phyloP scores from a whole-genome alignment of 2,329 filamentous ascomycete species.

The Colletotrichum tofieldiae region DNA sequence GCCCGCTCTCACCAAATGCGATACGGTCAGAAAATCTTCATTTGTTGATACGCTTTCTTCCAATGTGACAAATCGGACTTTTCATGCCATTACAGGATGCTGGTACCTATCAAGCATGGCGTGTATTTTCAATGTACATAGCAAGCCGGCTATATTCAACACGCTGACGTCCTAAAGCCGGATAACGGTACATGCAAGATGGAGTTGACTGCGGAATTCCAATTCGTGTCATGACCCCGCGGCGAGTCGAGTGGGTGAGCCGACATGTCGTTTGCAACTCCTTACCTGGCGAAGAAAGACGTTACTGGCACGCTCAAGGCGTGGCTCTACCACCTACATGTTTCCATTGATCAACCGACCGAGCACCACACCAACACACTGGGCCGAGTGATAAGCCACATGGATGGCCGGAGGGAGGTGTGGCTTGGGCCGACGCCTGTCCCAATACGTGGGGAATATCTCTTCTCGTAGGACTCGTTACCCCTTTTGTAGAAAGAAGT shows the following conservation, averaged over 20 bases:
- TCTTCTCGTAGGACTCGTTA: conserved; percentile 8
- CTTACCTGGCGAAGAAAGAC: conserved; percentile 1
- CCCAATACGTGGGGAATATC: conserved; percentile 18
- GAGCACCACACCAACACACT: conserved; percentile 11
- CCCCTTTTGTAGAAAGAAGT: not conserved
- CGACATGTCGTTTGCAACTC: conserved; percentile 12
- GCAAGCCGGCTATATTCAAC: not conserved
- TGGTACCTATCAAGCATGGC: not conserved
- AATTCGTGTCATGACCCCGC: conserved; percentile 11
- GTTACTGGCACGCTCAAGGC: conserved; percentile 13
- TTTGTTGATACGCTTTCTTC: not conserved
- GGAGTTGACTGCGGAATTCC: conserved; percentile 18
- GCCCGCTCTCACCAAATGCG: not conserved
- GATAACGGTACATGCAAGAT: conserved; percentile 20
- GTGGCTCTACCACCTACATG: conserved; percentile 3
- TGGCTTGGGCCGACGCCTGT: conserved; percentile 27
- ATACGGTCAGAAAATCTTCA: not conserved
- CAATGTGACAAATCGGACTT: not conserved
- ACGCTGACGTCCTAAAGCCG: conserved; percentile 8
- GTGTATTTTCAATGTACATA: conserved; percentile 2
- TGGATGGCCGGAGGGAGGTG: conserved; percentile 24
- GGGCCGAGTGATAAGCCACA: conserved; percentile 35
- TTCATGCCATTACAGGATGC: conserved; percentile 3
- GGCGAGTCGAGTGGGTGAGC: not conserved
- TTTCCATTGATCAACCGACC: conserved; percentile 23